Evolutionary conservation across 2,329 filamentous ascomycete species (phyloP), one percentile per base, ranked within the genome.

Genomic region (Thermothelomyces thermophilus): DNA sequence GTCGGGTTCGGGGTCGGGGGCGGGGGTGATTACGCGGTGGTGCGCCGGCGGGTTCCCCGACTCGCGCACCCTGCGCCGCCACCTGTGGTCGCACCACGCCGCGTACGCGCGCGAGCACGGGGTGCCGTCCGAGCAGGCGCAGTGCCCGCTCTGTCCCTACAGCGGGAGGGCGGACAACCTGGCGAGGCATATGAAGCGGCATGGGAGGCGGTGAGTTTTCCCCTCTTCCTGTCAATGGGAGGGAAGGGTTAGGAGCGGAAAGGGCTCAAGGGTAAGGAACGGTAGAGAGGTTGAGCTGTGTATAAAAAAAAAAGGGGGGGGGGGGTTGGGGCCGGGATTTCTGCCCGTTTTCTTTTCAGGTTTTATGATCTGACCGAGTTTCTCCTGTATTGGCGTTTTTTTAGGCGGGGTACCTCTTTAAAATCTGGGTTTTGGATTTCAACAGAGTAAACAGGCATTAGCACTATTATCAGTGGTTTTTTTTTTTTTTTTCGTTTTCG

Each of bases 91-190:
- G 30, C 58, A 61, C 36, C 50, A 41, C 5, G 45, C 52, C n/a
- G 39, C 5, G 9, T 54, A 54, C 13, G 59, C 59, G 2, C 34
- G 28, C n/a, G 36, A 19, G 3, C 24, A 41, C 26, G 30, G 41
- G 19, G 50, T 53, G 14, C 56, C 52, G 1, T 46, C 46, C 28
- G 53, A 58, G 34, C 22, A 43, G 30, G 52, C 48, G 22, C 33
- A 28, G 20, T 58, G 56, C 22, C 37, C 37, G 1, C 45, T 46
- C 3, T 61, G 59, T 22, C 45, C 42, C 6, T 57, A 55, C 34
- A 36, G 39, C 42, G 58, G 52, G 9, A 42, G 59, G 24, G 52
- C 48, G 41, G 59, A 61, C 40, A 61, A 61, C 20, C 46, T 58
- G 19, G 30, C 31, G 39, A 40, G 55, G 22, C 53, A 55, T 34